Percentiles rank a stretch among this genome's conserved stretches.
Evolutionary conservation across 225 moss, liverwort and hornwort species (phyloP).

Genomic region (Marchantia paleacea): DNA sequence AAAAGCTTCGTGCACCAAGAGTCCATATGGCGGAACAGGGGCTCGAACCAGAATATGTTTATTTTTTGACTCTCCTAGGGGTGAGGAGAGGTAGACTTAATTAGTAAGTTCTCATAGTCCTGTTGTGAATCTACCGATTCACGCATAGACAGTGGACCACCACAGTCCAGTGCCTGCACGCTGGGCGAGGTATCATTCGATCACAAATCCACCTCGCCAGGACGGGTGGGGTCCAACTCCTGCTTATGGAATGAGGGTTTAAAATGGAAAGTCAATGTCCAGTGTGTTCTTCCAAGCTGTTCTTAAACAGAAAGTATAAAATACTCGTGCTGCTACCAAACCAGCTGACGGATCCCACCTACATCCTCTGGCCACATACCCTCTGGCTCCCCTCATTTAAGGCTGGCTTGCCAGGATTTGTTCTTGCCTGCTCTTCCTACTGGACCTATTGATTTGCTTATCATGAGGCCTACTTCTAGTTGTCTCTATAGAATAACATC

Average conservation of each 20-base stretch:
- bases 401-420: background rate
- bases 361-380: slow-evolving; percentile 9
- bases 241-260: background rate
- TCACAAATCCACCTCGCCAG: background rate
- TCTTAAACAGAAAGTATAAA: slow-evolving; percentile 6
- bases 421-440: background rate
- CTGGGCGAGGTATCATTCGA: background rate
- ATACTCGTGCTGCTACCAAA: slow-evolving; percentile 13
- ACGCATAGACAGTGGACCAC: background rate
- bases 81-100: background rate
- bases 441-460: background rate
- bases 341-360: slow-evolving; percentile 11
- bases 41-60: background rate
- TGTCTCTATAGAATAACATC: background rate
- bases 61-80: background rate
- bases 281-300: background rate
- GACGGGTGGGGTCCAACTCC: background rate
- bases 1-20: too few relatives aligned
- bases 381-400: slow-evolving; percentile 1
- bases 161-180: background rate
- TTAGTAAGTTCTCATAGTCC: background rate
- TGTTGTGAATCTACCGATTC: background rate
- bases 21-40: background rate
- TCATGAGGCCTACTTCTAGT: background rate
- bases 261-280: slow-evolving; percentile 2